Conservation (phyloP, 208 protist species). For the Leishmania major region DNA sequence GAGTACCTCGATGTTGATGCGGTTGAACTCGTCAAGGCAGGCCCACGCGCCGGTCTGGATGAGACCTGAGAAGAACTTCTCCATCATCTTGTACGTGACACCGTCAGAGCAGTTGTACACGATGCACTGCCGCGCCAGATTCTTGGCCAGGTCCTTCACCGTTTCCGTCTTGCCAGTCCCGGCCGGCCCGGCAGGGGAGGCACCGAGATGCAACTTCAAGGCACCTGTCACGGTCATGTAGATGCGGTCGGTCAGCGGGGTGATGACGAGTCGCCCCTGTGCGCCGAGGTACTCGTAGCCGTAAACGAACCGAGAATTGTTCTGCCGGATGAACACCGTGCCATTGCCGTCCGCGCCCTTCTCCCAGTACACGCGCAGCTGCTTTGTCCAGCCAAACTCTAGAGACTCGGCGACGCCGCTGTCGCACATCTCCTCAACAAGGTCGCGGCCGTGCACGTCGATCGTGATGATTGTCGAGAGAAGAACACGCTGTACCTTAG, state of each 20-base stretch:
- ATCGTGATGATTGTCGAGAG: slow-evolving; percentile 97
- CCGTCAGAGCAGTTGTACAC: slow-evolving; percentile 98
- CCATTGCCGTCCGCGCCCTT: slow-evolving; percentile 88
- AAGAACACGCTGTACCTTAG: slow-evolving; percentile 91
- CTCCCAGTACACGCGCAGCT: slow-evolving; percentile 98
- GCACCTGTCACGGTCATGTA: slow-evolving; percentile 98
- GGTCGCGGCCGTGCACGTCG: slow-evolving; percentile 97
- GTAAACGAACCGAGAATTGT: slow-evolving; percentile 96
- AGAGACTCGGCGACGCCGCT: slow-evolving; percentile 75
- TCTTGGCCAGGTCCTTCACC: slow-evolving; percentile 97
- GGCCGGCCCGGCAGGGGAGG: slow-evolving; percentile 94
- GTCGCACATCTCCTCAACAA: slow-evolving; percentile 94
- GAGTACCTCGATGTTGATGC: slow-evolving; percentile 99
- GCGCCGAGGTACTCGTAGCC: slow-evolving; percentile 98
- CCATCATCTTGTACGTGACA: slow-evolving; percentile 98
- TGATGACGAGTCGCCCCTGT: slow-evolving; percentile 97
- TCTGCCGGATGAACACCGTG: slow-evolving; percentile 95
- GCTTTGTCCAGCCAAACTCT: slow-evolving; percentile 98
- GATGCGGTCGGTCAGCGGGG: slow-evolving; percentile 97
- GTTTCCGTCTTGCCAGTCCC: slow-evolving; percentile 98
- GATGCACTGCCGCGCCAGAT: slow-evolving; percentile 96
- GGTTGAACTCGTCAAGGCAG: slow-evolving; percentile 99
- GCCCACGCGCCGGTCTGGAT: slow-evolving; percentile 97
- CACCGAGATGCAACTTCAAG: slow-evolving; percentile 95
- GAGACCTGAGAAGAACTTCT: slow-evolving; percentile 97